phyloP scores from a whole-genome alignment of 1,284 basidiomycete genomes.

The Cryptococcus sp. region DNA sequence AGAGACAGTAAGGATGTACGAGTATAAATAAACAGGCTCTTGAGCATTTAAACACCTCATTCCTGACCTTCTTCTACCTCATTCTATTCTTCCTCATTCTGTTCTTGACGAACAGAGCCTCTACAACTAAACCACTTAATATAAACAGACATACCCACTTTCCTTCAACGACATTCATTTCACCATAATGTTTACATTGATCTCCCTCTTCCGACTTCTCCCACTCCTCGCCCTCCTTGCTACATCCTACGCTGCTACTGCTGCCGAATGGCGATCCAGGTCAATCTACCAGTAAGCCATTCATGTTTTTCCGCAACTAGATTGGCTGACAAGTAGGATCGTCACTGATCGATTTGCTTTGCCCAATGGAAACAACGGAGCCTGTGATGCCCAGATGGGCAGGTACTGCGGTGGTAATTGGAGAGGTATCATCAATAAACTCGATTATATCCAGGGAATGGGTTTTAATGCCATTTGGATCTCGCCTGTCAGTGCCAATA shows the following conservation, averaged over 20 bases:
- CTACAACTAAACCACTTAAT: too few relatives aligned
- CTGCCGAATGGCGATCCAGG: conserved; percentile 29
- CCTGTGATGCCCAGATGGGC: conserved; percentile 53
- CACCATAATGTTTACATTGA: conserved; percentile 6
- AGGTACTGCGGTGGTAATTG: conserved; percentile 71
- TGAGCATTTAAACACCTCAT: too few relatives aligned
- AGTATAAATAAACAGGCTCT: too few relatives aligned
- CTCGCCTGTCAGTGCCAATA: conserved; percentile 44
- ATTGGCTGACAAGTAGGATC: conserved; percentile 46
- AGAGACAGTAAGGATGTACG: too few relatives aligned
- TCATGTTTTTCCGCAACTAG: not conserved
- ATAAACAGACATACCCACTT: not conserved
- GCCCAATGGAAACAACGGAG: conserved; percentile 48
- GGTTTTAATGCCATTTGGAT: conserved; percentile 65
- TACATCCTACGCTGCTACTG: conserved; percentile 19
- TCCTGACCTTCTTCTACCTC: too few relatives aligned
- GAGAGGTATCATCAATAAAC: conserved; percentile 61
- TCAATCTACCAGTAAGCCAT: conserved; percentile 33
- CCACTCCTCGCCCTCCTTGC: conserved; percentile 9
- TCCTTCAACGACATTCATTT: not conserved
- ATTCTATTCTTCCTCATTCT: too few relatives aligned
- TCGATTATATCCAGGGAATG: conserved; percentile 69
- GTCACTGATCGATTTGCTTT: conserved; percentile 68
- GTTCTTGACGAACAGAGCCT: too few relatives aligned
- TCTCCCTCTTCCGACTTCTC: conserved; percentile 10